Evolutionary conservation across 352 stramenopile species (phyloP).

Genomic region (Elongisporangium anandrum): DNA sequence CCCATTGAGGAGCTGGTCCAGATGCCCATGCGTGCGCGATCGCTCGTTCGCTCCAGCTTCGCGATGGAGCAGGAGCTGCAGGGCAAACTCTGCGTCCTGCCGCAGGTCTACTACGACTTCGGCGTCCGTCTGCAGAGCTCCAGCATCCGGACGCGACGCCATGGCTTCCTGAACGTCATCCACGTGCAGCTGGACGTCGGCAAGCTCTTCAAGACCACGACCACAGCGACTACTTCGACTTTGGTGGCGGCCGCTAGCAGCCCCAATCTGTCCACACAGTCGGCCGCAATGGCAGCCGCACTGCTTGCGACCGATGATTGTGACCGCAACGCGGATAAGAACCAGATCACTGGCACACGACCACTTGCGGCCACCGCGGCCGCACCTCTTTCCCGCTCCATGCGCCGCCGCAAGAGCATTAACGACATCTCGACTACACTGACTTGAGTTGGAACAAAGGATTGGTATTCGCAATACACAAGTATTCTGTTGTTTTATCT

Average conservation of each 20-base stretch:
- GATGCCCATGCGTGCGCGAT: conserved; percentile 40
- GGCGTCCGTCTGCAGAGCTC: conserved; percentile 41
- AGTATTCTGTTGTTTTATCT: background rate
- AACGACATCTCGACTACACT: conserved; percentile 16
- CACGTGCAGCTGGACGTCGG: conserved; percentile 44
- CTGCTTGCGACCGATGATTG: conserved; percentile 9
- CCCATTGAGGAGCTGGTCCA: conserved; percentile 47
- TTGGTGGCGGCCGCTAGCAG: conserved; percentile 1
- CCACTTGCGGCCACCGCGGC: conserved; percentile 1
- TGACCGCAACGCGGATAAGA: background rate
- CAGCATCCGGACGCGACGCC: conserved; percentile 35
- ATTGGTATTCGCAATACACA: background rate
- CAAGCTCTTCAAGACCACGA: conserved; percentile 32
- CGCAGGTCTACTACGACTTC: conserved; percentile 55
- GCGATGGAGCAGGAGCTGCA: conserved; percentile 27
- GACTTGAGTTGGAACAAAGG: background rate
- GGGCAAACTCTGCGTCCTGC: conserved; percentile 35
- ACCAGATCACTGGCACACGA: conserved; percentile 1
- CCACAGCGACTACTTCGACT: conserved; percentile 1
- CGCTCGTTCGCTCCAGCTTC: conserved; percentile 38
- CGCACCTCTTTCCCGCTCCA: conserved; percentile 18
- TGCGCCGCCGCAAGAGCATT: conserved; percentile 58
- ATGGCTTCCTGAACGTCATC: conserved; percentile 48
- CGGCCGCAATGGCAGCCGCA: background rate
- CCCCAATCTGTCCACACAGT: conserved; percentile 8